Evolutionary conservation across 2,329 filamentous ascomycete species (phyloP), one percentile per base, ranked within the genome.

Genomic region (Didymella lethalis): DNA sequence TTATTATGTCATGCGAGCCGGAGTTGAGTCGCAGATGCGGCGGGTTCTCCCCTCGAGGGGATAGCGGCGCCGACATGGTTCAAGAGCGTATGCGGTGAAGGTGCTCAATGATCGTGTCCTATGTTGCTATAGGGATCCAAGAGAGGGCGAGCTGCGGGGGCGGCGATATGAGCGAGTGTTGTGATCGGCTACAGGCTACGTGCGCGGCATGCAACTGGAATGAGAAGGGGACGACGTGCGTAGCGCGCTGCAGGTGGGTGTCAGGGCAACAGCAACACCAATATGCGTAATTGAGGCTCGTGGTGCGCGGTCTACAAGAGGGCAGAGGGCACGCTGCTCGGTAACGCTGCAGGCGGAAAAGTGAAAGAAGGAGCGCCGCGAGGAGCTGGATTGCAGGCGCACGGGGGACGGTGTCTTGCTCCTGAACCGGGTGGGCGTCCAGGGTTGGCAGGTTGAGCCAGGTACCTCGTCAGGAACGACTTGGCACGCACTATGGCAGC

Each of bases 11-110:
- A 64, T 85, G 70, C 29, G 80, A 82, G 45, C 83, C 86, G 26
- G 86, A 88, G 70, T 89, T 89, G 63, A 90, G 81, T 57, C 86
- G 85, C 59, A 90, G 85, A 64, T 89, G 87, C 64, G 86, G 86
- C 62, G 83, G 79, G 49, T 66, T 68, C 47, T 72, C 68, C 43
- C 70, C 66, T 58, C 74, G 67, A 23, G 74, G 72, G 45, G 75
- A 75, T 61, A 64, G 68, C 44, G 68, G 68, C 43, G 67, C 64
- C 61, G 68, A 62, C 63, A 68, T 69, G 61, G 62, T 61, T 59
- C 62, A 57, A 44, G 62, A 57, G 49, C 54, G 62, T 53, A 52
- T 58, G 45, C 54, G 64, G 47, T 46, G 47, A 25, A 12, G 43
- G 28, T 59, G 57, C 47, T 51, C 52, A 56, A 26, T 29, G 25